Evolutionary conservation across 2,329 filamentous ascomycete genomes (phyloP).

Genomic region (Thermomyces lanuginosus): DNA sequence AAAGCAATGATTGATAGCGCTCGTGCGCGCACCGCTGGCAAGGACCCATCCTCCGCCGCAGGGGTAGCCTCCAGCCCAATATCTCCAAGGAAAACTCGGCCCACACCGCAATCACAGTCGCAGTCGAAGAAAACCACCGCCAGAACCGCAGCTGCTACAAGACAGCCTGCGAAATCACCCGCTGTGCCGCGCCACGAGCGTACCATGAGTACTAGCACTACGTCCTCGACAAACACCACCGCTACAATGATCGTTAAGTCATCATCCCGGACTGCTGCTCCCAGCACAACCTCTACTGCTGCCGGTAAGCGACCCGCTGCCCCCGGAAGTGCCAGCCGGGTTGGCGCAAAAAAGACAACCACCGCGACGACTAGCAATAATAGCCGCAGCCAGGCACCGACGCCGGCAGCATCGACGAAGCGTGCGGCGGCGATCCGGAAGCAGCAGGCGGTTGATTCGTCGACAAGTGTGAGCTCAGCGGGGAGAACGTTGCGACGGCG

Average conservation of each 20-base stretch:
- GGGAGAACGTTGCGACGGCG: conserved; percentile 28
- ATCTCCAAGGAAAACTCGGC: conserved; percentile 12
- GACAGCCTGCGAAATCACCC: conserved; percentile 15
- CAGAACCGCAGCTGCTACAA: conserved; percentile 13
- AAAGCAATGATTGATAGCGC: conserved; percentile 13
- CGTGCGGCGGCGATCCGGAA: conserved; percentile 17
- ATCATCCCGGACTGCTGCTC: conserved; percentile 10
- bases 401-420: conserved; percentile 18
- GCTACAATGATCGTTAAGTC: conserved; percentile 23
- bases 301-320: conserved; percentile 18
- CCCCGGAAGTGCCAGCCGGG: conserved; percentile 10
- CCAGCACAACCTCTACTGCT: conserved; percentile 7
- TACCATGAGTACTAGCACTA: conserved; percentile 18
- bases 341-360: conserved; percentile 15
- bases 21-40: conserved; percentile 10
- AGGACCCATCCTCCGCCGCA: conserved; percentile 3
- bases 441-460: conserved; percentile 19
- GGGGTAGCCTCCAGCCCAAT: too few species aligned
- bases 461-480: conserved; percentile 12
- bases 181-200: conserved; percentile 25
- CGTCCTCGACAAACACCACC: conserved; percentile 22
- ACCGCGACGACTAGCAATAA: too few species aligned
- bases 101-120: conserved; percentile 3
- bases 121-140: conserved; percentile 12
- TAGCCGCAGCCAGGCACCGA: conserved; percentile 16